Evolutionary conservation across 1,139 yeast genomes (phyloP), one percentile per base, ranked within the genome.

Genomic region (Hanseniaspora uvarum): DNA sequence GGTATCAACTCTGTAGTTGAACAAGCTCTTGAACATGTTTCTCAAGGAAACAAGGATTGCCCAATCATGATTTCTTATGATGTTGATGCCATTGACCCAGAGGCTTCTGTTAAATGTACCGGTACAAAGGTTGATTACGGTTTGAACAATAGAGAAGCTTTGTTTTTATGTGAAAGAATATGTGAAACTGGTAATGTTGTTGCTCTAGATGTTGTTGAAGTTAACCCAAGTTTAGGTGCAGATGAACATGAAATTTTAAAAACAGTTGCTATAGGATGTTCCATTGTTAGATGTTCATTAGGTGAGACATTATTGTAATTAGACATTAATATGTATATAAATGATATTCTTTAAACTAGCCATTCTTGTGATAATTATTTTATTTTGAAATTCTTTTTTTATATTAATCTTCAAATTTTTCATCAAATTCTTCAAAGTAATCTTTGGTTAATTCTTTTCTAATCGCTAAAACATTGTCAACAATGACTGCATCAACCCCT

Each of bases 71-170:
- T 94, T 62, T 83, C 95, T 38, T 92, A 89, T 67, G 98, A 92
- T 66, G 96, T 92, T 51, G 98, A 92, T 69, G 96, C 97, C 46
- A 82, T 92, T 59, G 98, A 92, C 69, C 98, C 98, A 51, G 76
- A 81, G 59, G 45, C 41, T 7, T 87, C 75, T 65, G 96, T 94
- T 16, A 96, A 96, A 31, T 95, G 97, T 40, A 92, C 98, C 1
- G 98, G 98, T 55, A 92, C 98, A 1, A 89, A 97, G 55, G 98
- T 92, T 19, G 83, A 95, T 67, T 97, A 97, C 58, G 98, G 98
- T 3, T 75, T 92, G 59, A 83, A 96, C 7, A 77, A 92, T 69
- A 79, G 98, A 72, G 98, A 92, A 71, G 97, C 96, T 48, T 77
- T 94, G 65, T 92, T 84, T 67, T 71, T 92, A 55, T 94, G 92